Conservation (phyloP, 306 rosid species). For the Trifolium repens region DNA sequence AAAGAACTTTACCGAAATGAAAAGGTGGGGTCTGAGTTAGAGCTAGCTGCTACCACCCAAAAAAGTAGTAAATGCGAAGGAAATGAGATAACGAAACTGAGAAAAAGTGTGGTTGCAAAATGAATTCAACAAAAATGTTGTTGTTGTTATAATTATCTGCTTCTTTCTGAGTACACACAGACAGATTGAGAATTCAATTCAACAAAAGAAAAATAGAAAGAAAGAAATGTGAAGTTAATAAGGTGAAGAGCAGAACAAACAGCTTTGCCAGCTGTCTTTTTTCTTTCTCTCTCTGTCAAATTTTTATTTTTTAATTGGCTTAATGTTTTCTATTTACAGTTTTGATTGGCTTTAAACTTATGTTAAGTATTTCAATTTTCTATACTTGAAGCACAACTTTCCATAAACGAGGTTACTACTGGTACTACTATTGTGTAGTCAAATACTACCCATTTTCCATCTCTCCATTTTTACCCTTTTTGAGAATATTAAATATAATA, state of each 20-base stretch:
- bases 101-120: conserved; percentile 3
- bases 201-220: neutral
- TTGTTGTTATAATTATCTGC: neutral
- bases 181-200: neutral
- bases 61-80: conserved; percentile 33
- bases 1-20: conserved; percentile 49
- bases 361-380: too few relatives aligned
- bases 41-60: neutral
- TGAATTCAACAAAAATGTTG: conserved; percentile 5
- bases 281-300: neutral
- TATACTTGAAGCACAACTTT: too few relatives aligned
- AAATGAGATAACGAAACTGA: neutral
- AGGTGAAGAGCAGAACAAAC: neutral
- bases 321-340: too few relatives aligned
- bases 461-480: too few relatives aligned
- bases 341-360: too few relatives aligned
- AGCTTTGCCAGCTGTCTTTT: neutral
- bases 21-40: conserved; percentile 38
- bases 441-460: too few relatives aligned
- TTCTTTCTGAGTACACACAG: neutral
- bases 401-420: too few relatives aligned
- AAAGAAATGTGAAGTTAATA: neutral
- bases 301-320: too few relatives aligned
- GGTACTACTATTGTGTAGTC: too few relatives aligned
- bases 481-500: too few relatives aligned